Evolutionary conservation across 1,284 basidiomycete genomes (phyloP), one percentile per base, ranked within the genome.

Genomic region (Xerocomus nothofagi): DNA sequence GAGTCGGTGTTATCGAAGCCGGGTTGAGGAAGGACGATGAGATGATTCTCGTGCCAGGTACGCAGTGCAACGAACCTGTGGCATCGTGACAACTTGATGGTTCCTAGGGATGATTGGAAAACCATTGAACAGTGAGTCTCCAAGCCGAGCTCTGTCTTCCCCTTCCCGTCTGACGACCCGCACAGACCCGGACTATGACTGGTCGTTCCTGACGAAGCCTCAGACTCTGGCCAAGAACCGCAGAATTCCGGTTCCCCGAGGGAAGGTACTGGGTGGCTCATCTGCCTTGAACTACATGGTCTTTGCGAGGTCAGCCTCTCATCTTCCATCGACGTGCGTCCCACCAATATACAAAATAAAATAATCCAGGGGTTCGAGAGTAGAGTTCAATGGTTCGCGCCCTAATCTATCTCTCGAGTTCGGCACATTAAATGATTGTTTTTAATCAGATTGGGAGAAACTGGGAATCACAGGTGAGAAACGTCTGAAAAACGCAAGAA

Each of bases 171-270:
- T 52, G 41, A 44, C 11, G 23, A 39, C 18, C n/a, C n/a, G 10
- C 31, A 0, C 17, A 59, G 59, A 57, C 11, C 54, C 50, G 3
- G 57, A 59, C 11, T 57, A 57, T 39, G 59, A 59, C 32, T 50
- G 57, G 54, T 47, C 23, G 21, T 51, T 63, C 27, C 47, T 47
- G 23, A 58, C 45, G 17, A 50, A 38, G 32, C 56, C 47, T 8
- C 60, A 56, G 24, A 6, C 29, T 4, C 21, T 46, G 21, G 39
- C 44, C 11, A 39, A 48, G 15, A 39, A 53, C 8, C 56, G 47
- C 37, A 41, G 47, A 23, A 45, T 58, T 24, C 7, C 37, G 24
- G 46, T 52, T 27, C 11, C 43, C n/a, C 46, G 47, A 15, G 42
- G 56, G 8, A 46, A 58, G 42, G 37, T 45, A 7, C 56, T 58